Evolutionary conservation across 2,329 filamentous ascomycete genomes (phyloP).

Genomic region (Aspergillus tubingensis): DNA sequence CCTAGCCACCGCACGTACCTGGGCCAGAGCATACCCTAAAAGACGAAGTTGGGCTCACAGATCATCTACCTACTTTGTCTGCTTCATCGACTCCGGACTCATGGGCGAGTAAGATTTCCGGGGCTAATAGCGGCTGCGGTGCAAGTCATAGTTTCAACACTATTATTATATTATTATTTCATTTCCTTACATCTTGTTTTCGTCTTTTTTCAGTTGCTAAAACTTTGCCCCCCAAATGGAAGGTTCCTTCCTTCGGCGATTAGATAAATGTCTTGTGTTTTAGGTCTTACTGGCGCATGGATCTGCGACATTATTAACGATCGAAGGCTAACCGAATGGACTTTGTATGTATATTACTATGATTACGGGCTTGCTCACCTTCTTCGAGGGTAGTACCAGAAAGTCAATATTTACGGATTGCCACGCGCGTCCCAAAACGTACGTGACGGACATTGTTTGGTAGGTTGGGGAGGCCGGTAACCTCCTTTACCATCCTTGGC

Average conservation of each 20-base stretch:
- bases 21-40: conserved; percentile 15
- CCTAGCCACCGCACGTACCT: conserved; percentile 33
- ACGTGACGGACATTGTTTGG: conserved; percentile 13
- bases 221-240: not conserved
- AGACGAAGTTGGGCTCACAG: conserved; percentile 3
- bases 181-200: not conserved
- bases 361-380: conserved; percentile 10
- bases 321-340: not conserved
- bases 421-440: conserved; percentile 20
- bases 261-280: not conserved
- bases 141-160: conserved; percentile 13
- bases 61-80: not conserved
- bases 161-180: not conserved
- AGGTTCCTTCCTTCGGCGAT: not conserved
- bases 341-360: not conserved
- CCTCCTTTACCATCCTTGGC: not conserved
- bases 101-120: conserved; percentile 16
- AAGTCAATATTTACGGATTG: conserved; percentile 15
- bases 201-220: too few relatives aligned
- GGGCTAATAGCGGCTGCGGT: conserved; percentile 21
- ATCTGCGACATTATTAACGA: not conserved
- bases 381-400: conserved; percentile 12
- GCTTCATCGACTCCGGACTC: not conserved
- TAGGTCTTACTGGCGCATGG: not conserved
- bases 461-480: not conserved